Base-by-base conservation (phyloP, 768 basidiomycete species). In the Naganishia vishniacii region DNA sequence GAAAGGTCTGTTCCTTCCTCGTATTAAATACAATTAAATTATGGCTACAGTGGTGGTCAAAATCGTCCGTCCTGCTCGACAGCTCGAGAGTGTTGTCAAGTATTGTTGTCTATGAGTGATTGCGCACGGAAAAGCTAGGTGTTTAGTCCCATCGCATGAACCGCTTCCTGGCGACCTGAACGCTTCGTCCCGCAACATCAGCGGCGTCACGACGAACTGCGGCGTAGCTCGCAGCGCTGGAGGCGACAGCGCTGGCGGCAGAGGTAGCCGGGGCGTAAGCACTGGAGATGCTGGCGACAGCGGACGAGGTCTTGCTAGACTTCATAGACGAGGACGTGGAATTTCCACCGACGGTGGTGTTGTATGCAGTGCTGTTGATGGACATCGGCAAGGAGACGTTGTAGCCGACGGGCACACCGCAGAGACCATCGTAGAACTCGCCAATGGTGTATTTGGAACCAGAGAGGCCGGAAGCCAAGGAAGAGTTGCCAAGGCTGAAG, bases 341-440 rank as follows among this genome's bases (percentile, higher is more conserved):
- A 34, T 59, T 66, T 62, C 67, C 70, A 23, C 61, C 65, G 28
- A 61, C 59, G 37, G 69, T 71, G 45, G 68, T 65, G 70, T 75
- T 75, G 69, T 65, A 67, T 13, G 73, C 74, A 18, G 70, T 67
- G 37, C 68, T 67, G 32, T 65, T 68, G 56, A 77, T 65, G 28
- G 68, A 70, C 32, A 32, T 44, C n/a, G 76, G 76, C 23, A 77
- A 67, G 15, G 73, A 70, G 13, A 71, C 72, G 67, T 73, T 70
- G 32, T 46, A 44, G 12, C 63, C 66, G 13, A 71, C 68, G 40
- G 61, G 16, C 20, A 67, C 56, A 44, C 46, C 45, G 32, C 65
- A 67, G 4, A 59, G 15, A 4, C 51, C 45, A 12, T 65, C 32
- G 64, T 65, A 63, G 49, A 64, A 32, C 40, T 45, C 7, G 7